A percentile compares a stretch with the other conserved stretches of the same genome.
Conservation (phyloP, 192 early-diverging fungal species). For the Mortierella hygrophila region DNA sequence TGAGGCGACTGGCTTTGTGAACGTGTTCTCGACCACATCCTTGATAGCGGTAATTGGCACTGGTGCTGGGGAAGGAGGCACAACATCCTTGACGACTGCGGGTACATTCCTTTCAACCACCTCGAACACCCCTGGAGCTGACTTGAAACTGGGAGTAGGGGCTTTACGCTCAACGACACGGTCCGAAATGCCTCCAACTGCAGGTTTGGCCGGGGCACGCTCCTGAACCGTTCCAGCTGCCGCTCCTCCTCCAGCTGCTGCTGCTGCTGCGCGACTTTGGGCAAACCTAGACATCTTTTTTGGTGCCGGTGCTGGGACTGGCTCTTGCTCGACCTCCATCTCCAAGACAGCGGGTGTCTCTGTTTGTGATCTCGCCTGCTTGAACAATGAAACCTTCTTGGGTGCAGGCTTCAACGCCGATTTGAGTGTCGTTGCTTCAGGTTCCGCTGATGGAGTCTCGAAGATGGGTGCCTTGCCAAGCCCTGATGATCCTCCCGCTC, state of each 20-base stretch:
- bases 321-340: neutral
- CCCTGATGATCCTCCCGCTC: neutral
- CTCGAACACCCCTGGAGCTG: conserved; percentile 18
- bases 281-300: conserved; percentile 53
- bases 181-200: conserved; percentile 29
- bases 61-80: neutral
- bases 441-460: conserved; percentile 27
- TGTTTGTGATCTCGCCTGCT: conserved; percentile 18
- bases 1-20: conserved; percentile 21
- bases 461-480: conserved; percentile 15
- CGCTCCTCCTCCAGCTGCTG: conserved; percentile 17
- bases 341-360: neutral
- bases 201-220: neutral
- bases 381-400: conserved; percentile 40
- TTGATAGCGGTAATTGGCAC: conserved; percentile 10
- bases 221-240: neutral
- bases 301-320: neutral
- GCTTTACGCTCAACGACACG: conserved; percentile 29
- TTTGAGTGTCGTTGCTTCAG: conserved; percentile 40
- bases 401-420: conserved; percentile 32
- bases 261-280: conserved; percentile 29
- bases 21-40: conserved; percentile 38
- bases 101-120: conserved; percentile 17
- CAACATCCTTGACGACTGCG: neutral
- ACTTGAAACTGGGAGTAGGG: neutral